Percentiles rank a stretch among this genome's conserved stretches.
Conservation (phyloP, 176 grass and related monocot species). For the Raddia guianensis region DNA sequence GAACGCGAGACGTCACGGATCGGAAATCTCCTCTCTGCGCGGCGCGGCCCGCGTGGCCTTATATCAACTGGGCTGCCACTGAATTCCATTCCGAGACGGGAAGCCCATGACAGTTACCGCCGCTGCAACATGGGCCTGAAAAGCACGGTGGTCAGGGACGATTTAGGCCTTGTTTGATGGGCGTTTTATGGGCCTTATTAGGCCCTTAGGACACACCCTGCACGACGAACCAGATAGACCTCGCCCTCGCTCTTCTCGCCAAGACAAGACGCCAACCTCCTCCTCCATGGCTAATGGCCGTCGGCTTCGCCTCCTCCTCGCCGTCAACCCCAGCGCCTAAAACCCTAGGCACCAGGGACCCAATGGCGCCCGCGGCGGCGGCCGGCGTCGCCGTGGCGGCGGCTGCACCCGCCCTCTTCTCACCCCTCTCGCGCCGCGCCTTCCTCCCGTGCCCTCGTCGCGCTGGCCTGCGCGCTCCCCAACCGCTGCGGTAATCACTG, state of each 20-base stretch:
- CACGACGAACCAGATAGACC: conserved; percentile 49
- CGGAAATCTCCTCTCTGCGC: background rate
- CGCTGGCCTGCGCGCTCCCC: conserved; percentile 13
- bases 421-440: conserved; percentile 19
- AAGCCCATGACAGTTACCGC: background rate
- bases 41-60: background rate
- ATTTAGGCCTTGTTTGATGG: too few species aligned
- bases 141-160: background rate
- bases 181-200: too few species aligned
- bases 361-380: conserved; percentile 43
- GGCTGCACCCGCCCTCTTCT: conserved; percentile 25
- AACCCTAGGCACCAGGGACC: conserved; percentile 41
- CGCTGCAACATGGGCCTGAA: background rate
- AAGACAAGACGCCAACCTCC: too few species aligned
- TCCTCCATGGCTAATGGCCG: conserved; percentile 43
- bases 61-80: background rate
- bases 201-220: conserved; percentile 23
- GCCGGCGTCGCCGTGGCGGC: background rate
- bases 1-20: background rate
- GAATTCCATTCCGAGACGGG: background rate
- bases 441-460: conserved; percentile 37
- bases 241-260: conserved; percentile 23
- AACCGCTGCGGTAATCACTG: conserved; percentile 41
- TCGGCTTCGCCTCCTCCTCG: conserved; percentile 20
- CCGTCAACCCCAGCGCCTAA: conserved; percentile 29